Percentiles rank a stretch among this genome's conserved stretches.
These are phyloP conservation scores for Boletus vermiculosoides DNA, from an alignment of 768 basidiomycete species.

Conservation along the genomic window DNA sequence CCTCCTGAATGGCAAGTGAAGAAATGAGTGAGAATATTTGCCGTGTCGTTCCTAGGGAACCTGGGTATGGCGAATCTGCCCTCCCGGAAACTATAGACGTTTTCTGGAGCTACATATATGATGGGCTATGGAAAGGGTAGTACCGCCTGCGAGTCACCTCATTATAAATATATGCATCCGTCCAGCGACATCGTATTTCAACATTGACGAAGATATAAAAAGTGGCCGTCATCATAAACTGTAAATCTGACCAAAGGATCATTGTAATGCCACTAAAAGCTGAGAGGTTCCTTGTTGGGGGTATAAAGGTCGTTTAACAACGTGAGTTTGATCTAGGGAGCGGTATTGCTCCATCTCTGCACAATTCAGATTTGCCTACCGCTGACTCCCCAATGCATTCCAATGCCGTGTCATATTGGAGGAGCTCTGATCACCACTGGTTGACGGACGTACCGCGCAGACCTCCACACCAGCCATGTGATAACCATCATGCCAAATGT, in stretches of 20 bases:
- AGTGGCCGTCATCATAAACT: neutral
- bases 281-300: neutral
- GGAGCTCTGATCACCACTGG: constrained; percentile 29
- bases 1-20: too few relatives aligned
- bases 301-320: neutral
- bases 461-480: constrained; percentile 54
- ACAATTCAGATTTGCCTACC: constrained; percentile 6
- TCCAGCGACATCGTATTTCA: neutral
- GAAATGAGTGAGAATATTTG: too few relatives aligned
- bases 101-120: neutral
- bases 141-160: neutral
- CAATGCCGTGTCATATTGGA: constrained; percentile 17
- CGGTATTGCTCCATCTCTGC: neutral
- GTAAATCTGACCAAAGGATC: constrained; percentile 5
- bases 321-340: neutral
- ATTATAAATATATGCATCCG: neutral
- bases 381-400: constrained; percentile 1
- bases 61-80: too few relatives aligned
- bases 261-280: neutral
- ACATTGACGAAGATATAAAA: neutral
- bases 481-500: constrained; percentile 48
- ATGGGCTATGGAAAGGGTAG: neutral
- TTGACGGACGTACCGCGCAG: constrained; percentile 39
- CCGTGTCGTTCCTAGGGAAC: too few relatives aligned
- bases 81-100: neutral